These are phyloP conservation scores for Xerocomus brunneocitrinus DNA, from an alignment of 768 basidiomycete genomes.

Conservation along the genomic window DNA sequence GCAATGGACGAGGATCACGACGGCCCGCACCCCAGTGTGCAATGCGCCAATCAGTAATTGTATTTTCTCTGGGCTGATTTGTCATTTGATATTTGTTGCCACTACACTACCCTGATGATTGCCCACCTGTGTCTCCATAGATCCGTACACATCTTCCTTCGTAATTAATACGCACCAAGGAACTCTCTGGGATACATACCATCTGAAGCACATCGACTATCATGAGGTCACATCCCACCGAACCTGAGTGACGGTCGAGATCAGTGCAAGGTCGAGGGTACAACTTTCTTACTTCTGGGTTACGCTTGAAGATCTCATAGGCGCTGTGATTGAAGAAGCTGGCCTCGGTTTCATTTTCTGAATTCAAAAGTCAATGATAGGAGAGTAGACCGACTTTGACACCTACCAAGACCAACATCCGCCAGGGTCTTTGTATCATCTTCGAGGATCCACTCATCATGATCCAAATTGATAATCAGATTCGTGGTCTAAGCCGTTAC, in stretches of 20 bases:
- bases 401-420: constrained; percentile 72
- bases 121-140: constrained; percentile 24
- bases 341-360: constrained; percentile 95
- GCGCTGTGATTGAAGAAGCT: constrained; percentile 79
- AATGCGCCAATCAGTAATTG: constrained; percentile 85
- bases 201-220: neutral
- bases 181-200: neutral
- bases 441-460: constrained; percentile 88
- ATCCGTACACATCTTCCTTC: constrained; percentile 22
- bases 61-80: constrained; percentile 4
- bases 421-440: constrained; percentile 64
- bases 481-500: constrained; percentile 72
- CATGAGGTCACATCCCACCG: constrained; percentile 25
- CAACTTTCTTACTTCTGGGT: constrained; percentile 63
- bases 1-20: constrained; percentile 92
- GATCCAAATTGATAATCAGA: constrained; percentile 95
- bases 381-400: neutral
- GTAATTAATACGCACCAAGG: constrained; percentile 27
- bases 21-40: constrained; percentile 75
- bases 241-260: constrained; percentile 12
- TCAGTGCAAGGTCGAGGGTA: neutral
- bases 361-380: neutral
- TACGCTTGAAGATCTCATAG: constrained; percentile 76
- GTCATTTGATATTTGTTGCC: constrained; percentile 17
- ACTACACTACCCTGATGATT: constrained; percentile 19